Base-by-base conservation (phyloP, 805 yeast genomes). In the Nakazawaea peltata region DNA sequence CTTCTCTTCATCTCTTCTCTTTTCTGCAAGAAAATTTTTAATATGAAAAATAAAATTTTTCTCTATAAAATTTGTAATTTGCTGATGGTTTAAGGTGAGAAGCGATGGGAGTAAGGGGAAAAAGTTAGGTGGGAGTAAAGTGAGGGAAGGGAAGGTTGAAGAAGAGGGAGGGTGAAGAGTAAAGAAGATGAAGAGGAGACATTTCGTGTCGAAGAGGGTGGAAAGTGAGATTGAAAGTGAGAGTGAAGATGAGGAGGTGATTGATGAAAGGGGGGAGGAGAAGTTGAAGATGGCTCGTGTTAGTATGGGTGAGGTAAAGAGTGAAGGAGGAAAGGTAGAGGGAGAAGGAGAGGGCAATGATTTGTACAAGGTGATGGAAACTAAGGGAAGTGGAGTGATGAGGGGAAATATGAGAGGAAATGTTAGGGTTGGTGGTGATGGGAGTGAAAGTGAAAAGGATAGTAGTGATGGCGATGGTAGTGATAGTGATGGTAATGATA, bases 401-500 rank as follows among this genome's bases (percentile, higher is more conserved):
- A 24, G 28, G 13, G 42, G 37, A 15, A 36, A 33, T 12, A 25
- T 23, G 15, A 37, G 27, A 16, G 24, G 26, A 3, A 39, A 32
- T 22, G 37, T 38, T 25, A n/a, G 32, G 33, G 22, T 11, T 27
- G 30, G 23, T 21, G 23, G 10, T 4, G 26, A 25, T n/a, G 19
- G 40, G 34, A 8, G 34, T 17, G 28, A 32, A 11, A 32, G 18
- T 19, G 32, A 24, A 5, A 24, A 34, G 10, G 33, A 29, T 16
- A 25, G 29, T 17, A 41, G 36, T n/a, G 36, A 33, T 14, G 28
- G 27, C 15, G 36, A 25, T 21, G 28, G 26, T 4, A 39, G 35
- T 24, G 37, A 21, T 7, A 21, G 39, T n/a, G 36, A 31, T 14
- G 32, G 36, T n/a, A 39, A 33, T 32, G 32, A 32, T 33, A 25